Conservation (phyloP, 2,329 filamentous ascomycete species). For the Penicillium sp. region DNA sequence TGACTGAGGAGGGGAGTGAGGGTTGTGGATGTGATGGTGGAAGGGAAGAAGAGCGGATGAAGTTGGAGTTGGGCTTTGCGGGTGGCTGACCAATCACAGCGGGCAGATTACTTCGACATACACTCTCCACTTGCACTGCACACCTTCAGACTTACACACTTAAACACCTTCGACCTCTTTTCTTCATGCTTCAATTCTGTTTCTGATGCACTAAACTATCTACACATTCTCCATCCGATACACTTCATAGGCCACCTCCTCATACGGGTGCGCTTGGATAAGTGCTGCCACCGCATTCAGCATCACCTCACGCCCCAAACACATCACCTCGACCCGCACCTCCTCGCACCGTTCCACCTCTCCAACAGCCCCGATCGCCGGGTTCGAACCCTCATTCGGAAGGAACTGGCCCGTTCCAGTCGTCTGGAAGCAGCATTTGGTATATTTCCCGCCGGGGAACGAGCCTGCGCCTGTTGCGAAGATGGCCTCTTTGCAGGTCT, state of each 20-base stretch:
- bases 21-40: constrained; percentile 27
- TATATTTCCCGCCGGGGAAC: constrained; percentile 48
- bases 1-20: constrained; percentile 42
- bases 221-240: constrained; percentile 49
- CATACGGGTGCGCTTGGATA: constrained; percentile 51
- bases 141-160: background rate
- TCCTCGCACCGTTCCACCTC: constrained; percentile 46
- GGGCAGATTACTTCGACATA: constrained; percentile 35
- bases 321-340: constrained; percentile 49
- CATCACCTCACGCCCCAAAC: constrained; percentile 44
- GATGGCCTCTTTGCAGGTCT: constrained; percentile 47
- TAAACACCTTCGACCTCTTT: background rate
- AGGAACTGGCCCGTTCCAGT: constrained; percentile 48
- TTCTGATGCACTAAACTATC: too few species aligned
- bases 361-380: constrained; percentile 46
- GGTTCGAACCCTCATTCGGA: constrained; percentile 43
- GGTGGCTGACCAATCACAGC: constrained; percentile 39
- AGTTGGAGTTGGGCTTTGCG: constrained; percentile 41
- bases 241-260: constrained; percentile 51
- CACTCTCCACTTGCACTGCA: background rate
- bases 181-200: too few species aligned
- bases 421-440: constrained; percentile 45
- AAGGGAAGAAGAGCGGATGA: constrained; percentile 31
- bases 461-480: constrained; percentile 48
- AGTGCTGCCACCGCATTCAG: constrained; percentile 45